A percentile compares a stretch with the other conserved stretches of the same genome.
Evolutionary conservation across 345 rosid genomes (phyloP).

Genomic region (Camelina laxa): DNA sequence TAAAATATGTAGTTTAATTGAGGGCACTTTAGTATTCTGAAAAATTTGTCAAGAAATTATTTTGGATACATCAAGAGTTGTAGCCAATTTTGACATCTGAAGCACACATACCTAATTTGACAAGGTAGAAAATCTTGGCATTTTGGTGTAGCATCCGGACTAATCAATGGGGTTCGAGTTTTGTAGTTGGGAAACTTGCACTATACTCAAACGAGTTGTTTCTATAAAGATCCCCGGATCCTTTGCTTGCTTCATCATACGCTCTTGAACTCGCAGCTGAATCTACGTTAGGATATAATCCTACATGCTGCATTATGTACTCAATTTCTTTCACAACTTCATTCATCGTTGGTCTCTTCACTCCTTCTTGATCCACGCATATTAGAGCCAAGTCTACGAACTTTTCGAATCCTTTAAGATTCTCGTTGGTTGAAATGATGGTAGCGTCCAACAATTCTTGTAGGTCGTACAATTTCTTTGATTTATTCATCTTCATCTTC

Average conservation of each 20-base stretch:
- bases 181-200: background rate
- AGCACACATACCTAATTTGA: background rate
- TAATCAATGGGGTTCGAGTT: background rate
- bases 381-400: constrained; percentile 3
- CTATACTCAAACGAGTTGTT: background rate
- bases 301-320: background rate
- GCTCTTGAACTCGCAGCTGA: constrained; percentile 1
- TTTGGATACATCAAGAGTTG: too few relatives aligned
- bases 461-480: background rate
- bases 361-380: background rate
- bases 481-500: constrained; percentile 1
- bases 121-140: background rate
- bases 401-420: background rate
- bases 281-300: background rate
- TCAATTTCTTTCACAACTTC: constrained; percentile 24
- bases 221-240: background rate
- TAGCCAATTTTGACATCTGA: background rate
- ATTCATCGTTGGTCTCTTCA: constrained; percentile 3
- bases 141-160: background rate
- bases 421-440: background rate
- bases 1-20: too few relatives aligned
- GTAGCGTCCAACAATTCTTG: background rate
- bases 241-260: background rate
- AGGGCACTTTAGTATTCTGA: too few relatives aligned
- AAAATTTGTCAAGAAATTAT: too few relatives aligned